A percentile compares a stretch with the other conserved stretches of the same genome.
Evolutionary conservation across 192 early-diverging fungal genomes (phyloP).

Genomic region (Coemansia sp.): DNA sequence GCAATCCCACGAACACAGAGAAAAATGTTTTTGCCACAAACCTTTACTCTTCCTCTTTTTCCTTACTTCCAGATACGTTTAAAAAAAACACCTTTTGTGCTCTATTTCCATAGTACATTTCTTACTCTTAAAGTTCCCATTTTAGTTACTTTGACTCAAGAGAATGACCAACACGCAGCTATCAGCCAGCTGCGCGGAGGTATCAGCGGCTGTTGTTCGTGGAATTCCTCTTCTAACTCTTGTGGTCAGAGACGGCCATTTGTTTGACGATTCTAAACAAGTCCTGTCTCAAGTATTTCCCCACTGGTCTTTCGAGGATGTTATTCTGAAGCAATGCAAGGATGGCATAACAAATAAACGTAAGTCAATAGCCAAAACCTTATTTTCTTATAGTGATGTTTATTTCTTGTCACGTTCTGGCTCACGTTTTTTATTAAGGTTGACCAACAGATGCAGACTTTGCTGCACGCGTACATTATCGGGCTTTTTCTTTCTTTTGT

Average conservation of each 20-base stretch:
- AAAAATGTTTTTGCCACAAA: no score
- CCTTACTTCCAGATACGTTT: not conserved
- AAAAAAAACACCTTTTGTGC: not conserved
- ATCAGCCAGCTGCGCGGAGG: slow-evolving; percentile 2
- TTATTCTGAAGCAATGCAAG: slow-evolving; percentile 67
- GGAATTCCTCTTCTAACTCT: slow-evolving; percentile 42
- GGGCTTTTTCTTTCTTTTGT: slow-evolving; percentile 19
- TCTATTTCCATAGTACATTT: not conserved
- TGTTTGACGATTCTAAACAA: slow-evolving; percentile 64
- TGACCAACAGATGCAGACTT: not conserved
- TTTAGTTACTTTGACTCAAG: not conserved
- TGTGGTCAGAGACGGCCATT: slow-evolving; percentile 52
- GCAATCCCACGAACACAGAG: not conserved
- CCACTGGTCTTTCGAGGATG: slow-evolving; percentile 58
- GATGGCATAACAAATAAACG: slow-evolving; percentile 82
- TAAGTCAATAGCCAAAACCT: slow-evolving; percentile 9
- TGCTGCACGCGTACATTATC: not conserved
- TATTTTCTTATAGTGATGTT: no score
- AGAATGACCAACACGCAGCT: slow-evolving; percentile 37
- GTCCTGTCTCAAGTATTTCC: slow-evolving; percentile 62
- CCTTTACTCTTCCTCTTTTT: no score
- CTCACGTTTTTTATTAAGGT: not conserved
- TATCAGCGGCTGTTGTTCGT: slow-evolving; percentile 9
- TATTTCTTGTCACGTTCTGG: not conserved
- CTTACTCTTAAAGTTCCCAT: not conserved